Base-by-base conservation (phyloP, 2,329 filamentous ascomycete genomes). In the Talaromyces sp. region DNA sequence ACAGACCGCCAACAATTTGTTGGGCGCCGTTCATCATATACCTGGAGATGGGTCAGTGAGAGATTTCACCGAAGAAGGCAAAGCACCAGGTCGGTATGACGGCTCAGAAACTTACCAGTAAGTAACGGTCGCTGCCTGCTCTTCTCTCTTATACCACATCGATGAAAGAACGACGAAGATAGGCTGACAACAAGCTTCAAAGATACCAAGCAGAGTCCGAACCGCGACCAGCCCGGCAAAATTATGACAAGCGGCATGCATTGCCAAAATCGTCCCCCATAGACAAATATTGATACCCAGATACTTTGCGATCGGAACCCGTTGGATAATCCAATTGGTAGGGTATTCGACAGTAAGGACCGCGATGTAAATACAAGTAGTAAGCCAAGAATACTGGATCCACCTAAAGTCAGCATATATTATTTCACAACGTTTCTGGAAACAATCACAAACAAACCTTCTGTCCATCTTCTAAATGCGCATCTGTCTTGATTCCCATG, bases 341-440 rank as follows among this genome's bases (percentile, higher is more conserved):
- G 88, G 88, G 64, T 89, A 90, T 68, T 90, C 87, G 58, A 89
- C 86, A 42, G 86, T 71, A 9, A 90, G 75, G 17, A 89, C 84
- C 47, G 83, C 85, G 55, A 90, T 85, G 74, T 90, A 90, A 58
- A 90, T 88, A 77, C 85, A 88, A 11, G 86, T 88, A 0, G 85
- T 88, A 47, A 91, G 75, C 87, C 87, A 90, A 22, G 80, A 82
- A 67, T 86, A 91, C 73, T 89, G 67, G n/a, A 8, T 10, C 10
- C 10, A 24, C 6, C 14, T 7, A 22, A 11, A 13, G 39, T 51
- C 33, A 54, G 33, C 17, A 36, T 40, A 14, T 32, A 17, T 29
- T 6, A 24, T n/a, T 13, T n/a, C n/a, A n/a, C n/a, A n/a, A n/a
- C n/a, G n/a, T n/a, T n/a, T n/a, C n/a, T n/a, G n/a, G n/a, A n/a